Base-by-base conservation (phyloP, 345 rosid species). In the Eucalyptus marginata region DNA sequence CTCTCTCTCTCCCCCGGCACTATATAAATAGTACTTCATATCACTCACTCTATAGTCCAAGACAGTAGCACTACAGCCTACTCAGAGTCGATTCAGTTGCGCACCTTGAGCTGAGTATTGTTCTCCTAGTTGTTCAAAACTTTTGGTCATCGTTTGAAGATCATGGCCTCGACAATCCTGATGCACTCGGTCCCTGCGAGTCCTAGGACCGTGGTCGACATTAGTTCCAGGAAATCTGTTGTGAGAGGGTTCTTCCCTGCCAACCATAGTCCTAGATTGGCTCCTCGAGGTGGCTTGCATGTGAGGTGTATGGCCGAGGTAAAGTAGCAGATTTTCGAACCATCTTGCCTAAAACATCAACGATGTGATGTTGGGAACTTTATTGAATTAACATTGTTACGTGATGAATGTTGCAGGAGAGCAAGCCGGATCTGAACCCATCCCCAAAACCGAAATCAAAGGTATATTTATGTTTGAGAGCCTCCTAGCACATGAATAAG, bases 241-340 rank as follows among this genome's bases (percentile, higher is more conserved):
- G 89, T 88, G 76, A 89, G 18, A 87, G 90, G 88, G n/a, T 86
- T 88, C 49, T n/a, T 58, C 86, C 76, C 86, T 20, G 91, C 92
- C 13, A 62, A 81, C 47, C 56, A 40, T 46, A 50, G 88, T 46
- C 88, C 92, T n/a, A 86, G 88, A 62, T 31, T 89, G 24, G 10
- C 40, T 49, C 59, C 16, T 8, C 46, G 27, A 83, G 91, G 46
- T 8, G 68, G 90, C 5, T 29, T 88, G 40, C 88, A 49, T 7
- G 94, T 95, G 44, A 90, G 91, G 47, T 95, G 95, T 92, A 91
- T 86, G 93, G 91, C 95, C 5, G 89, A 92, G 94, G 96, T 31
- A 36, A 50, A 6, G 18, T 10, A 2, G 46, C 83, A 71, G 8
- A 71, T 71, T 71, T 71, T 71, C 27, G 0, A 20, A 71, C 4